A percentile compares a stretch with the other conserved stretches of the same genome.
Evolutionary conservation across 805 yeast genomes (phyloP).

Genomic region (Cyberlindnera suaveolens): DNA sequence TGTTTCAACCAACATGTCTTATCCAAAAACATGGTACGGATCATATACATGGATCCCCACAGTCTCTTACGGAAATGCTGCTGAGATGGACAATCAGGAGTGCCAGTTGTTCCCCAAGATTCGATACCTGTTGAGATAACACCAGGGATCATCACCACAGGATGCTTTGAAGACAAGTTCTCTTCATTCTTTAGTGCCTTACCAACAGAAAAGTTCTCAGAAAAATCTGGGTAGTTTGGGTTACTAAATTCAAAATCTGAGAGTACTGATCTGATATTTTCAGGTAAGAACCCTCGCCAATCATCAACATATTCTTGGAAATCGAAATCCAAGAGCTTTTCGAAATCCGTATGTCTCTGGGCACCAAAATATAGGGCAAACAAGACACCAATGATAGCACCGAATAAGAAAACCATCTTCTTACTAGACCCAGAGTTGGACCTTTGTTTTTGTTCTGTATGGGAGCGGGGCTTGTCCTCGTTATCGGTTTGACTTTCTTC

Average conservation of each 20-base stretch:
- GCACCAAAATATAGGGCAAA: conserved; percentile 60
- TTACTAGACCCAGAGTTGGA: conserved; percentile 29
- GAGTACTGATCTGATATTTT: conserved; percentile 52
- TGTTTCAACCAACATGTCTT: conserved; percentile 93
- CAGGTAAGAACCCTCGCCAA: conserved; percentile 72
- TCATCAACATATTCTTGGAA: conserved; percentile 57
- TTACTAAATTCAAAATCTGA: conserved; percentile 37
- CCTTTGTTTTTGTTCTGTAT: neutral
- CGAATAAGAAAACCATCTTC: conserved; percentile 57
- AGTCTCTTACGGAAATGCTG: conserved; percentile 83
- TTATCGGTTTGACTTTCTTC: neutral
- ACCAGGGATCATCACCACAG: conserved; percentile 93
- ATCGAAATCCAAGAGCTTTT: conserved; percentile 31
- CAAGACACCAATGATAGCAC: conserved; percentile 64
- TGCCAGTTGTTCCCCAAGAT: conserved; percentile 80
- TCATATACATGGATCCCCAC: conserved; percentile 98
- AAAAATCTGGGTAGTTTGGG: conserved; percentile 37
- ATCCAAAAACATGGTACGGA: conserved; percentile 85
- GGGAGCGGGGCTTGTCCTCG: neutral
- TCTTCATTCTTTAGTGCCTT: conserved; percentile 46
- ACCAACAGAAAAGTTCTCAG: conserved; percentile 89
- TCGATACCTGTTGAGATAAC: conserved; percentile 94
- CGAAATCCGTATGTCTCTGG: conserved; percentile 25
- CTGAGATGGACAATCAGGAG: conserved; percentile 74
- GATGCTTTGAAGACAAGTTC: conserved; percentile 53